Percentiles rank a stretch among this genome's conserved stretches.
These are phyloP conservation scores for Tribonema minus DNA, from an alignment of 108 stramenopile genomes.

Conservation along the genomic window DNA sequence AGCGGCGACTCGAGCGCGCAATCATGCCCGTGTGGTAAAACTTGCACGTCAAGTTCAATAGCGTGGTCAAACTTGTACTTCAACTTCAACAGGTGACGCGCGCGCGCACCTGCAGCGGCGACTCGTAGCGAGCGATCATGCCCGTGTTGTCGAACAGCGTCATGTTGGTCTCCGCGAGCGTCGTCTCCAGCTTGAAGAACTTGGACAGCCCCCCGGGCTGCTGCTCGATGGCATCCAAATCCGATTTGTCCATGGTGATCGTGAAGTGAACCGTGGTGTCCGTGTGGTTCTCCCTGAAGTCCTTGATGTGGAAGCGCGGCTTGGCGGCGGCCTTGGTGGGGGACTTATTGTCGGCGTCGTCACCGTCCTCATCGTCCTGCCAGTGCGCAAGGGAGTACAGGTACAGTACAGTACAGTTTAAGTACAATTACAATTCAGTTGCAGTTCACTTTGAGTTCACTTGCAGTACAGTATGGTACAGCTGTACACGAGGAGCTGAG, in stretches of 20 bases:
- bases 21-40: too few species aligned
- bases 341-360: not conserved
- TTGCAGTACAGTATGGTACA: too few species aligned
- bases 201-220: slow-evolving; percentile 73
- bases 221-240: slow-evolving; percentile 74
- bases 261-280: slow-evolving; percentile 92
- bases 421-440: too few species aligned
- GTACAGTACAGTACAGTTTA: too few species aligned
- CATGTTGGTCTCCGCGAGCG: slow-evolving; percentile 89
- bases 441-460: too few species aligned
- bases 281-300: slow-evolving; percentile 96
- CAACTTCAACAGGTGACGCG: too few species aligned
- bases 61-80: too few species aligned
- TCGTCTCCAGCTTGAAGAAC: slow-evolving; percentile 85
- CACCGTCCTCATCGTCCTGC: not conserved
- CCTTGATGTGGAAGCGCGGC: slow-evolving; percentile 59
- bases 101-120: not conserved
- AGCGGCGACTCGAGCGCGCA: too few species aligned
- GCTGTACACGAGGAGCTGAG: too few species aligned
- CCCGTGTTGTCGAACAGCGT: slow-evolving; percentile 75
- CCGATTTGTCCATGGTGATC: slow-evolving; percentile 65
- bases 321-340: not conserved
- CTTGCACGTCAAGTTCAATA: too few species aligned
- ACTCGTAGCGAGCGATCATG: too few species aligned
- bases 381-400: too few species aligned